Evolutionary conservation across 2,329 filamentous ascomycete genomes (phyloP), one percentile per base, ranked within the genome.

Genomic region (Sporothrix mexicana): DNA sequence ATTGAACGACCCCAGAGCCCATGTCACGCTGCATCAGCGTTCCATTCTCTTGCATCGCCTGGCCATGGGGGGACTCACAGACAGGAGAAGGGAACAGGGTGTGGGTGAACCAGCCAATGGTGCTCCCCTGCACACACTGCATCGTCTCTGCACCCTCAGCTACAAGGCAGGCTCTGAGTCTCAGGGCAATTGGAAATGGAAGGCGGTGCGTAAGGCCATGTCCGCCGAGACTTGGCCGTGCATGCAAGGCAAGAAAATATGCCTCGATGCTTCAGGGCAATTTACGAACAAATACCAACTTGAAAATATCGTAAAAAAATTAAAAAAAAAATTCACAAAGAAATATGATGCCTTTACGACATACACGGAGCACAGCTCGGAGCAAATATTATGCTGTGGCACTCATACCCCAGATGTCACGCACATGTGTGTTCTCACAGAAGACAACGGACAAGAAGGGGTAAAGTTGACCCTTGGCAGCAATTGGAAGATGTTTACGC

Each of bases 21-120:
- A 49, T 68, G 64, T 20, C 47, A 36, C 20, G 64, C 64, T 68
- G 64, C 25, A 53, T 41, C 49, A 55, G 49, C 68, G 68, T 70
- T 70, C 51, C 69, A 62, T 61, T 49, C 23, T 47, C 8, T n/a
- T 70, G 51, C 53, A 67, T 67, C 25, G 64, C 64, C 45, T 67
- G 64, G 45, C 64, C 64, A 36, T 47, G 64, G 64, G 64, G 51
- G 51, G 20, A 25, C 43, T 25, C 17, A 9, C 20, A 23, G 25
- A 61, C 30, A 36, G 59, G 36, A 68, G 23, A 67, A 5, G 64
- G 7, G 23, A 68, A 41, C 45, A 41, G 47, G 47, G 47, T 68
- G 59, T 20, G n/a, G 20, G 10, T 17, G 64, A 17, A 68, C 9
- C 47, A 41, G 15, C 66, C 66, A 68, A 55, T 68, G 36, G 20